A percentile compares a stretch with the other conserved stretches of the same genome.
These are phyloP conservation scores for Laguncularia racemosa DNA, from an alignment of 345 rosid genomes.

Conservation along the genomic window DNA sequence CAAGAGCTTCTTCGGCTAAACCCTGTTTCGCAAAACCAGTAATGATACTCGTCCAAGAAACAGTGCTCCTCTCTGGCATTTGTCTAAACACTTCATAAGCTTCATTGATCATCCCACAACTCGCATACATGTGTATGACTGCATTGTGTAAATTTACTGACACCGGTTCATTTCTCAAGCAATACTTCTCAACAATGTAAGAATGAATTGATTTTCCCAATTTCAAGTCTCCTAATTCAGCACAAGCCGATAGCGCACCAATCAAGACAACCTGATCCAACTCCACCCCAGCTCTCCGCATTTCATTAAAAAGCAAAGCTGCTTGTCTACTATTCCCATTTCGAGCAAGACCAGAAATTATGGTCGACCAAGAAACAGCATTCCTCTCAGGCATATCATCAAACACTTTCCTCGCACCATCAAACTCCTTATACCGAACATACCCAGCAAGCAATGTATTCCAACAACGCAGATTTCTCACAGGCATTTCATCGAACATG, in stretches of 20 bases:
- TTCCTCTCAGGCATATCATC: slow-evolving; percentile 49
- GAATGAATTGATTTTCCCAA: slow-evolving; percentile 58
- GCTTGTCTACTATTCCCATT: slow-evolving; percentile 44
- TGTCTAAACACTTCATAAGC: slow-evolving; percentile 47
- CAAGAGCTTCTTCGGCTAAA: slow-evolving; percentile 38
- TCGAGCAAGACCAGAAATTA: slow-evolving; percentile 47
- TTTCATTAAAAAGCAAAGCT: slow-evolving; percentile 35
- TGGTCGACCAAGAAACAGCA: slow-evolving; percentile 45
- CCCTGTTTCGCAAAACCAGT: slow-evolving; percentile 58
- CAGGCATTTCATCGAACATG: slow-evolving; percentile 30
- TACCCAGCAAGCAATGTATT: slow-evolving; percentile 54
- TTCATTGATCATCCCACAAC: slow-evolving; percentile 42
- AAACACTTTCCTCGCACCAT: slow-evolving; percentile 36
- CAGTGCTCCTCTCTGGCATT: slow-evolving; percentile 42
- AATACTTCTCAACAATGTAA: slow-evolving; percentile 28
- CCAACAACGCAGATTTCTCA: slow-evolving; percentile 44
- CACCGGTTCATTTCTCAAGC: slow-evolving; percentile 30
- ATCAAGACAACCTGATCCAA: slow-evolving; percentile 46
- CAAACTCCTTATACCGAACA: slow-evolving; percentile 50
- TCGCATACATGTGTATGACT: slow-evolving; percentile 53
- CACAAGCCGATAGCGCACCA: slow-evolving; percentile 54
- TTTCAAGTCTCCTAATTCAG: slow-evolving; percentile 52
- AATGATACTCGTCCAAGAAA: slow-evolving; percentile 52
- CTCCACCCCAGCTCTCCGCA: slow-evolving; percentile 45
- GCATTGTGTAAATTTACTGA: slow-evolving; percentile 48